A percentile compares a stretch with the other conserved stretches of the same genome.
These are phyloP conservation scores for Pelargonium australe DNA, from an alignment of 441 rosid genomes.

Conservation along the genomic window DNA sequence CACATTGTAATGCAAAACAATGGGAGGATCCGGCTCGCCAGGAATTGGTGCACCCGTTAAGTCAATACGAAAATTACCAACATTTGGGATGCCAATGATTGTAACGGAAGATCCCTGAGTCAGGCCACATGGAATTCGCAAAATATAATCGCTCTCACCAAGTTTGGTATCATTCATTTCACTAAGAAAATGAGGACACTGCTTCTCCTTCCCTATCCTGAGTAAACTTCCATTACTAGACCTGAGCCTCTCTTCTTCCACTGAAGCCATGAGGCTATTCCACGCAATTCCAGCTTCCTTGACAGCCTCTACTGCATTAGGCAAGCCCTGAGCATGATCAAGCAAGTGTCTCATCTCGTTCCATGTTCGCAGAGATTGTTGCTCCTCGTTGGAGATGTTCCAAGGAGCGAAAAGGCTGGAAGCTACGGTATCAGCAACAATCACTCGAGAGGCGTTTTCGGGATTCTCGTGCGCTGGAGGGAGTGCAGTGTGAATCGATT, in stretches of 20 bases:
- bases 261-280: slow-evolving; percentile 61
- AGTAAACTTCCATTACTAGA: slow-evolving; percentile 41
- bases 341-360: slow-evolving; percentile 49
- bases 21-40: slow-evolving; percentile 97
- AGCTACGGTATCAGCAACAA: slow-evolving; percentile 47
- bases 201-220: slow-evolving; percentile 51
- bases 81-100: slow-evolving; percentile 76
- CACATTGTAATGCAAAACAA: slow-evolving; percentile 82
- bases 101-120: slow-evolving; percentile 95
- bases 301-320: slow-evolving; percentile 78
- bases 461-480: slow-evolving; percentile 51
- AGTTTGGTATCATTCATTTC: slow-evolving; percentile 66
- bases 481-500: slow-evolving; percentile 52
- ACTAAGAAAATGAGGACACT: slow-evolving; percentile 83
- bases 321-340: slow-evolving; percentile 58
- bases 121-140: slow-evolving; percentile 80
- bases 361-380: slow-evolving; percentile 66
- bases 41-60: slow-evolving; percentile 87
- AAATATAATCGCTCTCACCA: slow-evolving; percentile 36
- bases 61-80: slow-evolving; percentile 78
- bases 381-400: slow-evolving; percentile 61
- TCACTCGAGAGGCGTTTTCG: slow-evolving; percentile 46
- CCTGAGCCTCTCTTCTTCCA: slow-evolving; percentile 51
- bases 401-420: slow-evolving; percentile 49
- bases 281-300: slow-evolving; percentile 88